A percentile compares a stretch with the other conserved stretches of the same genome.
Evolutionary conservation across 2,329 filamentous ascomycete genomes (phyloP).

Genomic region (Niveomyces coronatus): DNA sequence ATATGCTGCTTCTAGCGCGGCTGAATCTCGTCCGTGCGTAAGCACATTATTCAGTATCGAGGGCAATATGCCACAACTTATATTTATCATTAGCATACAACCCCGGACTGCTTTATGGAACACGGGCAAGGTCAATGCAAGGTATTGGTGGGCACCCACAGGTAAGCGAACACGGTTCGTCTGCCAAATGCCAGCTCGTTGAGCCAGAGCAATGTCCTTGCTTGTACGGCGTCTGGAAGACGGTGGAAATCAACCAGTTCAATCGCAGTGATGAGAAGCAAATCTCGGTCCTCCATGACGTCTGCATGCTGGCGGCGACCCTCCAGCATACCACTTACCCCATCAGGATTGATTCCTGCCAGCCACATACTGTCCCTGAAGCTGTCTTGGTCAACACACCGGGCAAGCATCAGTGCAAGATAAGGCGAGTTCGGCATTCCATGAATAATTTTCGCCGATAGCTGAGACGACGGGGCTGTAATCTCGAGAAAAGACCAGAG

Average conservation of each 20-base stretch:
- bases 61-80: slow-evolving; percentile 45
- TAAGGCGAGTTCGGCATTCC: slow-evolving; percentile 41
- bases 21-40: slow-evolving; percentile 51
- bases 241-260: slow-evolving; percentile 56
- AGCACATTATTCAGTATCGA: slow-evolving; percentile 51
- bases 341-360: slow-evolving; percentile 38
- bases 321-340: slow-evolving; percentile 18
- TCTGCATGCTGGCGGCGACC: slow-evolving; percentile 24
- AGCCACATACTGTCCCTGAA: slow-evolving; percentile 53
- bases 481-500: slow-evolving; percentile 48
- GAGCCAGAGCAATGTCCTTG: slow-evolving; percentile 48
- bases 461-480: slow-evolving; percentile 13
- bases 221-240: slow-evolving; percentile 52
- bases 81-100: slow-evolving; percentile 12
- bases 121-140: not conserved
- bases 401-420: slow-evolving; percentile 47
- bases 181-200: slow-evolving; percentile 44
- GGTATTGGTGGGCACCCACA: slow-evolving; percentile 42
- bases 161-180: slow-evolving; percentile 44
- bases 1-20: slow-evolving; percentile 51
- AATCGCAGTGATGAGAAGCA: slow-evolving; percentile 53
- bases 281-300: slow-evolving; percentile 47
- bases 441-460: slow-evolving; percentile 14
- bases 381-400: slow-evolving; percentile 47
- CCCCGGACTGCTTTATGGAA: not conserved